These are phyloP conservation scores for Aphanoascus verrucosus DNA, from an alignment of 2,329 filamentous ascomycete genomes.

Conservation along the genomic window DNA sequence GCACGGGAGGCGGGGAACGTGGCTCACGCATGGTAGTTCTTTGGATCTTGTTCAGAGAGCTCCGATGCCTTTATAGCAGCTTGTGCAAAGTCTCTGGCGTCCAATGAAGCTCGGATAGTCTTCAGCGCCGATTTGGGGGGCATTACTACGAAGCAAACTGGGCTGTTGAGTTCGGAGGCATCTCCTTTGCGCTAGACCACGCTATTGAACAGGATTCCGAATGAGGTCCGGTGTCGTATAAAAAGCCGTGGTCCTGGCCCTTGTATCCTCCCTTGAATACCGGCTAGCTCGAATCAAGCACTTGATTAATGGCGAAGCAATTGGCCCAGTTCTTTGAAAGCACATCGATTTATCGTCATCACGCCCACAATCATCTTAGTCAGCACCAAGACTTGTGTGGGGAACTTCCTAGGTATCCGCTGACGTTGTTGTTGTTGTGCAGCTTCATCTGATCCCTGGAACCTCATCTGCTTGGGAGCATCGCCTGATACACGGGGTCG, in stretches of 20 bases:
- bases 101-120: slow-evolving; percentile 65
- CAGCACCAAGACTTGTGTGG: too few species aligned
- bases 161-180: not conserved
- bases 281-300: too few species aligned
- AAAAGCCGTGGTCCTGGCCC: not conserved
- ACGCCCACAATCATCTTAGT: too few species aligned
- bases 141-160: slow-evolving; percentile 22
- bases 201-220: not conserved
- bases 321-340: too few species aligned
- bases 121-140: slow-evolving; percentile 64
- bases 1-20: not conserved
- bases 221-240: too few species aligned
- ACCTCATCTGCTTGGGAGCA: too few species aligned
- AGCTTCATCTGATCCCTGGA: too few species aligned
- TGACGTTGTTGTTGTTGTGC: too few species aligned
- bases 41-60: slow-evolving; percentile 59
- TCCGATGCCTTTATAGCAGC: slow-evolving; percentile 58
- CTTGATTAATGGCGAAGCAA: too few species aligned
- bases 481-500: too few species aligned
- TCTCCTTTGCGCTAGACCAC: not conserved
- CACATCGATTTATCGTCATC: too few species aligned
- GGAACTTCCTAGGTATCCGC: too few species aligned
- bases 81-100: slow-evolving; percentile 66
- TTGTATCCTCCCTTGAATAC: not conserved
- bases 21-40: slow-evolving; percentile 69